phyloP scores from a whole-genome alignment of 331 rosid species.

The Prunus yedoensis region DNA sequence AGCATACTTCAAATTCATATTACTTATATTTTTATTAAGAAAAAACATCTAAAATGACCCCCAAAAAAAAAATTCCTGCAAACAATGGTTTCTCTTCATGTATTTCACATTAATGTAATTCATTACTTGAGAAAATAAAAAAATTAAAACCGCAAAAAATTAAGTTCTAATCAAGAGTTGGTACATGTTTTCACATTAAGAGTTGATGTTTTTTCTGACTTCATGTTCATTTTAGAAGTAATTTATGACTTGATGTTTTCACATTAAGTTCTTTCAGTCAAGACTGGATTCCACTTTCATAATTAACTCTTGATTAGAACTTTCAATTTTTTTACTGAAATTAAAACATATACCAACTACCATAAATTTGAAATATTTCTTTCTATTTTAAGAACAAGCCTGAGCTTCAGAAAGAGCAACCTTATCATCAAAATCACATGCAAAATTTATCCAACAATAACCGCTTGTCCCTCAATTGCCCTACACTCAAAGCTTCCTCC shows the following conservation, averaged over 20 bases:
- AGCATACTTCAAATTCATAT: neutral
- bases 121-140: neutral
- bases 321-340: neutral
- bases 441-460: conserved; percentile 2
- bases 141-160: too few species aligned
- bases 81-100: neutral
- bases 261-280: neutral
- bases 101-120: neutral
- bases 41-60: neutral
- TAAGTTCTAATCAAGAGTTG: too few species aligned
- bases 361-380: neutral
- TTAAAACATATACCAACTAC: neutral
- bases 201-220: too few species aligned
- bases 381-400: neutral
- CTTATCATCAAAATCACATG: neutral
- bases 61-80: neutral
- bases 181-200: too few species aligned
- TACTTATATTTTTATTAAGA: neutral
- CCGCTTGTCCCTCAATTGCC: neutral
- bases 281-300: neutral
- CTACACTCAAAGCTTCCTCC: neutral
- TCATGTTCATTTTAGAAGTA: too few species aligned
- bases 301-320: neutral
- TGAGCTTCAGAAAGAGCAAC: neutral
- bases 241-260: too few species aligned